phyloP scores from a whole-genome alignment of 73 alveolate genomes.

The Paramecium sexaurelia region DNA sequence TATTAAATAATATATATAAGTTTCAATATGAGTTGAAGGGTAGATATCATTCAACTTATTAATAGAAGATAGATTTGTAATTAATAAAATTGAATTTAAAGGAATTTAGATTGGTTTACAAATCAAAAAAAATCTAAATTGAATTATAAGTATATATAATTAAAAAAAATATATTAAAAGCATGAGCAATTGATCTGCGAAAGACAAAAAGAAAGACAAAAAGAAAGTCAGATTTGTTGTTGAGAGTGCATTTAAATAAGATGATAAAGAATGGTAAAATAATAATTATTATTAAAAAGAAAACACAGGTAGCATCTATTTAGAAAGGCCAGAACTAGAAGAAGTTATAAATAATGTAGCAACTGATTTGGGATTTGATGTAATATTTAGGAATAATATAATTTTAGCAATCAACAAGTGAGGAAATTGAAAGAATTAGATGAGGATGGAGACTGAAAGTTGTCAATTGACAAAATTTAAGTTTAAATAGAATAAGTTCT shows the following conservation, averaged over 20 bases:
- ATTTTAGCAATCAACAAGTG: slow-evolving; percentile 71
- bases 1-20: not conserved
- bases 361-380: slow-evolving; percentile 72
- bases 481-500: slow-evolving; percentile 76
- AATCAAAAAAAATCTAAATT: not conserved
- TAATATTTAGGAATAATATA: not conserved
- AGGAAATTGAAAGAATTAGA: slow-evolving; percentile 84
- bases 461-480: slow-evolving; percentile 74
- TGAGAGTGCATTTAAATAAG: not conserved
- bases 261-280: not conserved
- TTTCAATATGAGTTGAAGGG: not conserved
- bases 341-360: slow-evolving; percentile 82
- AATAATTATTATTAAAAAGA: not conserved
- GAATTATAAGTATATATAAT: not conserved
- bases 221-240: not conserved
- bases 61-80: not conserved
- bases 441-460: slow-evolving; percentile 80
- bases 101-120: not conserved
- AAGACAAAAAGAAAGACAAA: not conserved
- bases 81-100: not conserved
- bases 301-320: slow-evolving; percentile 55
- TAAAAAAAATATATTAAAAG: not conserved
- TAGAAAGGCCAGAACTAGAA: slow-evolving; percentile 72
- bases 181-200: not conserved
- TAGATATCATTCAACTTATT: not conserved